A percentile compares a stretch with the other conserved stretches of the same genome.
Conservation (phyloP, 2,329 filamentous ascomycete genomes). For the Drechslerella dactyloides region DNA sequence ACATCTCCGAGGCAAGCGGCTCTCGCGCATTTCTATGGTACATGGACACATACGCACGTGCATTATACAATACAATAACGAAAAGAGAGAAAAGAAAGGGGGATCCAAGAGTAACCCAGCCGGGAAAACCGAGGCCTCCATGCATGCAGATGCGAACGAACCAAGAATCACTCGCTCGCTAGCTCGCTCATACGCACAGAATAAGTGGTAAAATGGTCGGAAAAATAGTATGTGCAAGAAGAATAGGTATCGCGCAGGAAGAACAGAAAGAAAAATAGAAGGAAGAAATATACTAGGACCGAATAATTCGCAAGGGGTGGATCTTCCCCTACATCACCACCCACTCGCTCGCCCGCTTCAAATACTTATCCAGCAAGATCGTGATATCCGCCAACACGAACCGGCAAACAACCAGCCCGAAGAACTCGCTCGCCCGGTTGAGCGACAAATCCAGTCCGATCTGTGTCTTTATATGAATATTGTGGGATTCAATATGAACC, state of each 20-base stretch:
- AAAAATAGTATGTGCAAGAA: slow-evolving; percentile 52
- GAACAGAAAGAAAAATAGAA: neutral
- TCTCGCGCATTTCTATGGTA: slow-evolving; percentile 6
- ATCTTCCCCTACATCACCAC: slow-evolving; percentile 60
- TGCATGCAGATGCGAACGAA: neutral
- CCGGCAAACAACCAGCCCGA: slow-evolving; percentile 93
- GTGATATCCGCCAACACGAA: slow-evolving; percentile 88
- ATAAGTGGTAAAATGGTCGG: neutral
- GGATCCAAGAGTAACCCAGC: too few relatives aligned
- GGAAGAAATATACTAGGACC: neutral
- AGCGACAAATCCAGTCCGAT: slow-evolving; percentile 93
- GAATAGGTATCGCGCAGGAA: slow-evolving; percentile 2
- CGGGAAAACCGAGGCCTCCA: neutral
- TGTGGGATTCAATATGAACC: slow-evolving; percentile 68
- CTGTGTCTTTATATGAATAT: slow-evolving; percentile 89
- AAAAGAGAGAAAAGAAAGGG: neutral
- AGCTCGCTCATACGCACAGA: slow-evolving; percentile 15
- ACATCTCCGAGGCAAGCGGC: neutral
- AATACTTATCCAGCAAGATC: slow-evolving; percentile 89
- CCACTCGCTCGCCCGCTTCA: slow-evolving; percentile 97
- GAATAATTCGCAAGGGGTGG: neutral
- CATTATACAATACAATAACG: neutral
- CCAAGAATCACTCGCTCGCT: slow-evolving; percentile 13
- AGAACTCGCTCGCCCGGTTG: slow-evolving; percentile 94
- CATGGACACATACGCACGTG: slow-evolving; percentile 1